phyloP scores from a whole-genome alignment of 2,329 filamentous ascomycete genomes.

The Eutypella sp. region DNA sequence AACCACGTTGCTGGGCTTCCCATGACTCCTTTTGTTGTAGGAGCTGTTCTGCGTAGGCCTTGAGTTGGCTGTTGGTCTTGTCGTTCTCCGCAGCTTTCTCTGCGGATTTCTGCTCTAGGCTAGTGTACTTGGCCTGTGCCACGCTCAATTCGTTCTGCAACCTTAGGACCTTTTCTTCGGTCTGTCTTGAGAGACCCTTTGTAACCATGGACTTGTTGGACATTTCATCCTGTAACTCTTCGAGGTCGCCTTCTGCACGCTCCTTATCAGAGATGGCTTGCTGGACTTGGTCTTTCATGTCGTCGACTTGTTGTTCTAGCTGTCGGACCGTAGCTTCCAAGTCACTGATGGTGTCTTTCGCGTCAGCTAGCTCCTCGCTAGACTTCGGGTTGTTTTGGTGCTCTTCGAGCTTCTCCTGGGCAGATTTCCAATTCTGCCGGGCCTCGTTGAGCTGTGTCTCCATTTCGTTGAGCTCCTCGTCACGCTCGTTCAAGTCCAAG shows the following conservation, averaged over 20 bases:
- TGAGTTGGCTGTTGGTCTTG: conserved; percentile 41
- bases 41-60: conserved; percentile 38
- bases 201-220: conserved; percentile 73
- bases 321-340: conserved; percentile 51
- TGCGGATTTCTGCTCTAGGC: conserved; percentile 47
- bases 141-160: conserved; percentile 62
- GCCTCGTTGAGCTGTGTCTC: conserved; percentile 42
- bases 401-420: conserved; percentile 45
- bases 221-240: conserved; percentile 71
- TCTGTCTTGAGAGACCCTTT: conserved; percentile 68
- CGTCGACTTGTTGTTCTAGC: conserved; percentile 49
- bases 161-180: conserved; percentile 64
- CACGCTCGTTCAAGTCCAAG: conserved; percentile 50
- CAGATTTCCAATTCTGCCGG: conserved; percentile 55
- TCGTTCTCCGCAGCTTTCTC: conserved; percentile 42
- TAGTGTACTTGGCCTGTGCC: conserved; percentile 42
- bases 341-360: conserved; percentile 53
- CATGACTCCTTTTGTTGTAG: conserved; percentile 38
- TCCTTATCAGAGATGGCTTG: conserved; percentile 51
- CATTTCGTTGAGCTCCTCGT: conserved; percentile 47
- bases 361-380: conserved; percentile 49
- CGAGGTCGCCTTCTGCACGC: conserved; percentile 53
- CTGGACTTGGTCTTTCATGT: conserved; percentile 49
- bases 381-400: conserved; percentile 53
- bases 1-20: conserved; percentile 33